Percentiles rank a stretch among this genome's conserved stretches.
These are phyloP conservation scores for Darksidea phi DNA, from an alignment of 495 filamentous ascomycete genomes.

Conservation along the genomic window DNA sequence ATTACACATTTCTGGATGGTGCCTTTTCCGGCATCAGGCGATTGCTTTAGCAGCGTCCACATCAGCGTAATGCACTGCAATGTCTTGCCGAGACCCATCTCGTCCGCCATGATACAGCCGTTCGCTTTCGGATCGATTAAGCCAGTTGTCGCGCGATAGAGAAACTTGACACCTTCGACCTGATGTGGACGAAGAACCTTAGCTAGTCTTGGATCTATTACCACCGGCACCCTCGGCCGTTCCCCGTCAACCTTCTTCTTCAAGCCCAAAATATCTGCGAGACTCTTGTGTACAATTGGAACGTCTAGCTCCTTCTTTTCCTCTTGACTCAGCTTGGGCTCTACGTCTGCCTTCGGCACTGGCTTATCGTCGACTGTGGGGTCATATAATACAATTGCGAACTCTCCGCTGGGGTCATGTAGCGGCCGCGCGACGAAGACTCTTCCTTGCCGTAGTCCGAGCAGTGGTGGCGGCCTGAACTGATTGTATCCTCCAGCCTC, in stretches of 20 bases:
- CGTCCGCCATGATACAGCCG: slow-evolving; percentile 99
- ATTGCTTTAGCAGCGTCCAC: slow-evolving; percentile 97
- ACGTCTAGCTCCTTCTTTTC: slow-evolving; percentile 67
- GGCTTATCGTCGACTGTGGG: slow-evolving; percentile 88
- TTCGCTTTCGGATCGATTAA: slow-evolving; percentile 91
- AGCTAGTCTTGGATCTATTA: slow-evolving; percentile 88
- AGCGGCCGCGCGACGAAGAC: slow-evolving; percentile 86
- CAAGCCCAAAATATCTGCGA: slow-evolving; percentile 93
- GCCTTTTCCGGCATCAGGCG: slow-evolving; percentile 85
- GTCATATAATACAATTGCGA: slow-evolving; percentile 94
- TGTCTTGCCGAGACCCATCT: slow-evolving; percentile 98
- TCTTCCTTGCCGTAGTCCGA: slow-evolving; percentile 81
- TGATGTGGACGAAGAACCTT: slow-evolving; percentile 96
- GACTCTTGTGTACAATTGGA: slow-evolving; percentile 84
- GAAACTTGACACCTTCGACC: slow-evolving; percentile 96
- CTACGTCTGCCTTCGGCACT: slow-evolving; percentile 50
- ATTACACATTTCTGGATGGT: slow-evolving; percentile 98
- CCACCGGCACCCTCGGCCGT: slow-evolving; percentile 86
- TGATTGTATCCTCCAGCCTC: slow-evolving; percentile 66
- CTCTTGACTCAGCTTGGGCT: slow-evolving; percentile 52
- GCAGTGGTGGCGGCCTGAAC: slow-evolving; percentile 73
- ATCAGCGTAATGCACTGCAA: slow-evolving; percentile 78
- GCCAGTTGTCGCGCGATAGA: slow-evolving; percentile 90
- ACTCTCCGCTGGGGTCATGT: slow-evolving; percentile 93
- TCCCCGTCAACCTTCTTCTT: slow-evolving; percentile 78